Base-by-base conservation (phyloP, 805 yeast species). In the Zygoascus flipseniorum region DNA sequence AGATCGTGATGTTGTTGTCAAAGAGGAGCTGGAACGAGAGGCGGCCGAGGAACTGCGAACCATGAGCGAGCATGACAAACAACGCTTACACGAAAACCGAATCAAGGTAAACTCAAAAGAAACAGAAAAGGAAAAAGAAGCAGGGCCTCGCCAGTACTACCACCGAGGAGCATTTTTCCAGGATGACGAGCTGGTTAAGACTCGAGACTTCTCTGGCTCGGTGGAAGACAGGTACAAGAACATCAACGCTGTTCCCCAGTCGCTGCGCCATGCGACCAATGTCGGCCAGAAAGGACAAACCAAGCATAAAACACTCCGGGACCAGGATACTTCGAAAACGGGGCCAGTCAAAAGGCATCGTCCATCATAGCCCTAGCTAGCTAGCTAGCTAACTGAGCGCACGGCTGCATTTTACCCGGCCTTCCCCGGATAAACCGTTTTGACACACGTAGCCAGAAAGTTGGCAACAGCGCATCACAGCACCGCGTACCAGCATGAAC, bases 101-200 rank as follows among this genome's bases (percentile, higher is more conserved):
- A 52, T 13, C 10, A 31, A 31, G 42, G 31, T 20, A 8, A 23
- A 5, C n/a, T 39, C 43, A 46, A 53, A 39, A 56, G 39, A 46
- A 48, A 52, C 47, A 26, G 46, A 28, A 23, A 31, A 45, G 18
- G 48, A 14, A 28, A 48, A 23, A 47, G 54, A 19, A 11, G 9
- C n/a, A 35, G 35, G 31, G 5, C 39, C 39, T 11, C 13, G 16
- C 16, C 55, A 56, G 48, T 61, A 59, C 49, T 63, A 66, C 43
- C 71, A 68, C 51, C 57, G 57, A 47, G 75, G 71, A 10, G 72
- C 68, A 28, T 72, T 63, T 53, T 71, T 65, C 48, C 65, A 67
- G 51, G 72, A 69, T 14, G 61, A 58, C 26, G 64, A 63, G 19
- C 48, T 71, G 18, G 54, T 65, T 28, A 62, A 69, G 47, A 13